Evolutionary conservation across 352 stramenopile species (phyloP), one percentile per base, ranked within the genome.

Genomic region (Phytopythium vexans): DNA sequence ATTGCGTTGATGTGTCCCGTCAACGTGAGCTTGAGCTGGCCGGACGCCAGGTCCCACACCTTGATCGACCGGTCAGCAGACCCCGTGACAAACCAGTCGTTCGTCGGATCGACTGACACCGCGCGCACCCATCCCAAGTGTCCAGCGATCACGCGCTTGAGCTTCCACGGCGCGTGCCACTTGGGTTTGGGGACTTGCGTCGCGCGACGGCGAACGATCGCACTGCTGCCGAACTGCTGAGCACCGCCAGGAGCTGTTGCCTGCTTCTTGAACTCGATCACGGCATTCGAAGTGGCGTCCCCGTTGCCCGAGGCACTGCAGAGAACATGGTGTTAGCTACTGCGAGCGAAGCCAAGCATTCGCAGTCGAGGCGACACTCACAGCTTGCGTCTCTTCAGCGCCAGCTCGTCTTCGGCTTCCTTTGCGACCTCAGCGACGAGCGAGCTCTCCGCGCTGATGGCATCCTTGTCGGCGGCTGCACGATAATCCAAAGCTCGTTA

Each of bases 141-240:
- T 11, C 88, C 92, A 37, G 91, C 89, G 51, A 99, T 88, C n/a
- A 99, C 96, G 40, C 94, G 93, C 53, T 95, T 93, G 59, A 99
- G 77, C 70, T 98, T 98, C 97, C 97, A 99, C 3, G 96, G 96
- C 33, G 97, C 96, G 71, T 99, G 97, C 97, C 97, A 99, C 62
- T 94, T 94, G 12, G 97, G 97, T 58, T 95, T 98, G 7, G 95
- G 96, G 48, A 99, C 96, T 51, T 92, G 81, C 6, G 80, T 87
- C 35, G 79, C 77, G 41, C 88, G 77, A 39, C 83, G 72, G 21
- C 86, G 80, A n/a, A 93, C 71, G 44, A 97, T 80, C 27, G 83
- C 74, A 36, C 64, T 78, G 35, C 58, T 70, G 10, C 77, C 64
- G 45, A 85, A 86, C 53, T 88, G 72, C 35, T 11, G 15, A 16